Evolutionary conservation across 495 filamentous ascomycete species (phyloP).

Genomic region (Lasiosphaeria ovina): DNA sequence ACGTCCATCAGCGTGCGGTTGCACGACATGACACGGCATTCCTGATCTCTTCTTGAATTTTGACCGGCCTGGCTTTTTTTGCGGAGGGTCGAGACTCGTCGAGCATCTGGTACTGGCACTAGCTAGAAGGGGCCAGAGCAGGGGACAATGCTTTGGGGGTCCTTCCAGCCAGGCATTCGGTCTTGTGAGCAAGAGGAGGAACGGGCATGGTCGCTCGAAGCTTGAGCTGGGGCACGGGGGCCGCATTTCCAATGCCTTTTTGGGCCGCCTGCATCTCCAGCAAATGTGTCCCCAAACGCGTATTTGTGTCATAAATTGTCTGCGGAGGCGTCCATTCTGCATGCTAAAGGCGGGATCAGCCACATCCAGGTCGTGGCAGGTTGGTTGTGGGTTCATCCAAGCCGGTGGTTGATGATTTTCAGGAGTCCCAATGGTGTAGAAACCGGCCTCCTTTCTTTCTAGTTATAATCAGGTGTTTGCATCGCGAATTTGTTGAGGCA

Average conservation of each 20-base stretch:
- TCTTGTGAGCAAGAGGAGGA: slow-evolving; percentile 18
- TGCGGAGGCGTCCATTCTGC: slow-evolving; percentile 23
- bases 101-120: no score
- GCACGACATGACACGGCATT: slow-evolving; percentile 29
- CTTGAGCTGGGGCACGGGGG: slow-evolving; percentile 12
- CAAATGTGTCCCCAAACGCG: slow-evolving; percentile 25
- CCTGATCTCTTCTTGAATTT: slow-evolving; percentile 6
- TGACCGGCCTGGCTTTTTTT: background rate
- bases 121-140: background rate
- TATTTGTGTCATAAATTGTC: slow-evolving; percentile 23
- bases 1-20: slow-evolving; percentile 18
- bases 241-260: slow-evolving; percentile 28
- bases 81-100: slow-evolving; percentile 6
- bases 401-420: slow-evolving; percentile 11
- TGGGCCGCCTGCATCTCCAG: slow-evolving; percentile 29
- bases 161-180: slow-evolving; percentile 12
- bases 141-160: no score
- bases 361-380: slow-evolving; percentile 3
- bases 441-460: no score
- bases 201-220: background rate
- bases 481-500: no score
- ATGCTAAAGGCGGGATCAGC: slow-evolving; percentile 12
- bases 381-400: background rate
- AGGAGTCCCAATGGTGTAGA: slow-evolving; percentile 12
- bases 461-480: no score